Evolutionary conservation across 2,329 filamentous ascomycete species (phyloP).

Genomic region (Colletotrichum sp.): DNA sequence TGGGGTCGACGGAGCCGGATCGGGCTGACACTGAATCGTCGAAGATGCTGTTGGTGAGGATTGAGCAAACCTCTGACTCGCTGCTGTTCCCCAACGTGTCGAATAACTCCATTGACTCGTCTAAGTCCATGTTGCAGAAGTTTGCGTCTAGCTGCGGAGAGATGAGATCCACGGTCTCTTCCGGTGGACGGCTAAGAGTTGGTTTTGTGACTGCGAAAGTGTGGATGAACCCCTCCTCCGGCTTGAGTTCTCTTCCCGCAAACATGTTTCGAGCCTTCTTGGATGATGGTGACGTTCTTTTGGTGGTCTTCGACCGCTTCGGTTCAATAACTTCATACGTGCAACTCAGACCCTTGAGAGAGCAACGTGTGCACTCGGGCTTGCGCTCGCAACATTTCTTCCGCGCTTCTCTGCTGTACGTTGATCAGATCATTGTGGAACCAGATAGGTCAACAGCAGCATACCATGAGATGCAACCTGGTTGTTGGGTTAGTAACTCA

Average conservation of each 20-base stretch:
- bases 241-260: background rate
- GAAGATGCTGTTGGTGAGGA: background rate
- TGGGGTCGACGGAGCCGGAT: background rate
- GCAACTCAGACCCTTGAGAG: background rate
- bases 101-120: background rate
- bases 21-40: background rate
- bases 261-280: background rate
- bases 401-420: background rate
- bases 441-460: background rate
- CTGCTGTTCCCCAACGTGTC: background rate
- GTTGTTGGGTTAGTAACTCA: fast-evolving
- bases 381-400: background rate
- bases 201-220: background rate
- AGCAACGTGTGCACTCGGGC: background rate
- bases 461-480: background rate
- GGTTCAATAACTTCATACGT: background rate
- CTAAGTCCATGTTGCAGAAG: background rate
- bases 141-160: background rate
- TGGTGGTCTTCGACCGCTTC: background rate
- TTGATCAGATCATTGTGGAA: background rate
- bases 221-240: background rate
- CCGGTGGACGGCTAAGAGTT: background rate
- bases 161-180: background rate
- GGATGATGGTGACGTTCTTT: background rate
- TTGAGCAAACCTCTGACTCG: background rate